Conservation (phyloP, 345 rosid genomes). For the Eucalyptus marginata region DNA sequence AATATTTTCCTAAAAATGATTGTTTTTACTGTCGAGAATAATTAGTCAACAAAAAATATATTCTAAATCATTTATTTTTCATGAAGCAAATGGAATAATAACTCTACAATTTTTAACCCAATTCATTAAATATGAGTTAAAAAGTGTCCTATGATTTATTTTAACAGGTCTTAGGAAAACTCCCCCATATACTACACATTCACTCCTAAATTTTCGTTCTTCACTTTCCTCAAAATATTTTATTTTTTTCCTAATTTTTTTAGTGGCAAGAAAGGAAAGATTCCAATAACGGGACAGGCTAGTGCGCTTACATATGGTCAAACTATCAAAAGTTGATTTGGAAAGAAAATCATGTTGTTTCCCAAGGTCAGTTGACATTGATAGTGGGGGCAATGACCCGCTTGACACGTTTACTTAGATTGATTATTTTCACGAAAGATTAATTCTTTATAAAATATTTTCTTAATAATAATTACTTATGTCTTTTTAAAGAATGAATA, state of each 20-base stretch:
- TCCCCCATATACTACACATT: not conserved
- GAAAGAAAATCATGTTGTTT: not conserved
- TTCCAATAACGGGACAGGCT: not conserved
- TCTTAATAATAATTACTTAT: no score
- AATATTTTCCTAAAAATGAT: no score
- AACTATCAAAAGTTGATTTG: not conserved
- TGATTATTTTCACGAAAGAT: not conserved
- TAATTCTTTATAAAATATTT: no score
- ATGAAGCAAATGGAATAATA: rapidly evolving
- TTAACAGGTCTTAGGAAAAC: not conserved
- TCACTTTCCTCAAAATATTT: not conserved
- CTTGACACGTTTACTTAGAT: not conserved
- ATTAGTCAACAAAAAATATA: no score
- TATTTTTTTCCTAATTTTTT: no score
- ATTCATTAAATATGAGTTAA: not conserved
- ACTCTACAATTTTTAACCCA: rapidly evolving
- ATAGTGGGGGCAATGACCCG: not conserved
- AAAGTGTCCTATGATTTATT: no score
- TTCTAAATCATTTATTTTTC: no score
- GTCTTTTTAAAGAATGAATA: no score
- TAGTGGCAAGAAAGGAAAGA: not conserved
- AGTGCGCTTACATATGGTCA: not conserved
- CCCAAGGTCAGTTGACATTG: not conserved
- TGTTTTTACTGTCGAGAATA: rapidly evolving
- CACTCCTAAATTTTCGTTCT: not conserved